phyloP scores from a whole-genome alignment of 805 yeast species.

The Nakazawaea holstii region DNA sequence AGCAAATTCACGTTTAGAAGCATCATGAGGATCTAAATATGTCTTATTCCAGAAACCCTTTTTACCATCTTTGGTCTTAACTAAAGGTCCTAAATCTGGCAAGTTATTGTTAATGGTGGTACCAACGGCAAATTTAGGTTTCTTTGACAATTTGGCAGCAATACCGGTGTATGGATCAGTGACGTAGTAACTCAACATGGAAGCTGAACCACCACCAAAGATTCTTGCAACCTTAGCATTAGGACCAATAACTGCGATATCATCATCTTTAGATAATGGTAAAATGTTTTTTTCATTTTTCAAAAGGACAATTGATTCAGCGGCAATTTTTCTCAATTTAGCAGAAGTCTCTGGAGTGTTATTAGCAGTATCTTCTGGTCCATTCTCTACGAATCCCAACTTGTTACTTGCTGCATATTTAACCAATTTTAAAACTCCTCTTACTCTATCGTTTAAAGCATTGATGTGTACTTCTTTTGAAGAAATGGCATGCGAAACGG shows the following conservation, averaged over 20 bases:
- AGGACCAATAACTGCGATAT: constrained; percentile 54
- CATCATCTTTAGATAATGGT: constrained; percentile 40
- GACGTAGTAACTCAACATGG: constrained; percentile 41
- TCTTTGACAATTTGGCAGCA: constrained; percentile 14
- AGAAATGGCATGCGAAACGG: constrained; percentile 35
- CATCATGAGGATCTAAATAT: constrained; percentile 21
- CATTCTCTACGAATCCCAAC: constrained; percentile 34
- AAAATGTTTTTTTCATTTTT: constrained; percentile 42
- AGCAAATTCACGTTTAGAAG: constrained; percentile 19
- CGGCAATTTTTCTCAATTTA: constrained; percentile 37
- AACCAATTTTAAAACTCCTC: constrained; percentile 41
- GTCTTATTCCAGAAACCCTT: constrained; percentile 24
- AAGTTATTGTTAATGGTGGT: constrained; percentile 17
- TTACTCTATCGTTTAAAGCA: constrained; percentile 42
- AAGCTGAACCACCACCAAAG: constrained; percentile 63
- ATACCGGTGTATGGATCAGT: constrained; percentile 47
- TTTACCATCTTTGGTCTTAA: constrained; percentile 17
- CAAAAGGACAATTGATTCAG: constrained; percentile 48
- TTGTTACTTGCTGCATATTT: constrained; percentile 32
- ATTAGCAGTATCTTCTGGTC: constrained; percentile 31
- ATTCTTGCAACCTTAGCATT: constrained; percentile 44
- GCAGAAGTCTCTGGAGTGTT: constrained; percentile 42
- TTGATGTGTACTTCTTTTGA: constrained; percentile 35
- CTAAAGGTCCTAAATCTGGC: constrained; percentile 19
- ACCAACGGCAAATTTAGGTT: constrained; percentile 16